Evolutionary conservation across 1,284 basidiomycete species (phyloP).

Genomic region (Butyriboletus regius): DNA sequence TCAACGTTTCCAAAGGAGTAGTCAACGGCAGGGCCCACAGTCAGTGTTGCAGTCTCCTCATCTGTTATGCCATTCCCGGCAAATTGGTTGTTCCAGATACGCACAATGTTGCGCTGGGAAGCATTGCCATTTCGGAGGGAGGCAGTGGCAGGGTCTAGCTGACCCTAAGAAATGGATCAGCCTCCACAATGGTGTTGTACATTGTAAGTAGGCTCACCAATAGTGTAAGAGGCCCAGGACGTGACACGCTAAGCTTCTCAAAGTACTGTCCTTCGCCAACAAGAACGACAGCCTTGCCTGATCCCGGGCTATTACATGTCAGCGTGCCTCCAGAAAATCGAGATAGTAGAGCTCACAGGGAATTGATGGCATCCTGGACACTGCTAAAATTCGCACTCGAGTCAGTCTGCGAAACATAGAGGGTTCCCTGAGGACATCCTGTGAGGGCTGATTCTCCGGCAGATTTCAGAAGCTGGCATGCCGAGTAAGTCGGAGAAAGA

Average conservation of each 20-base stretch:
- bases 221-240: slow-evolving; percentile 48
- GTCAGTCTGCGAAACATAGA: slow-evolving; percentile 52
- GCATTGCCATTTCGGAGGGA: slow-evolving; percentile 32
- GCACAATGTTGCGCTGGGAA: slow-evolving; percentile 46
- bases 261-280: slow-evolving; percentile 57
- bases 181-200: not conserved
- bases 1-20: slow-evolving; percentile 51
- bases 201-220: slow-evolving; percentile 33
- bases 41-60: slow-evolving; percentile 48
- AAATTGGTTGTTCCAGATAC: slow-evolving; percentile 46
- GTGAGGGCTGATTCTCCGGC: slow-evolving; percentile 36
- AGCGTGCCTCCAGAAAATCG: not conserved
- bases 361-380: slow-evolving; percentile 48
- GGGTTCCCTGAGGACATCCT: slow-evolving; percentile 50
- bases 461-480: slow-evolving; percentile 49
- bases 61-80: slow-evolving; percentile 44
- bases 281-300: slow-evolving; percentile 43
- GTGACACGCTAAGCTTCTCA: slow-evolving; percentile 53
- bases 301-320: slow-evolving; percentile 33
- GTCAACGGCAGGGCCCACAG: slow-evolving; percentile 45
- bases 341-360: slow-evolving; percentile 38
- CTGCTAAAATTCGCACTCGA: slow-evolving; percentile 40
- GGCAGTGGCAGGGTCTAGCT: slow-evolving; percentile 37
- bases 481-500: slow-evolving; percentile 42
- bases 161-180: slow-evolving; percentile 37